Conservation (phyloP, 192 early-diverging fungal genomes). For the Backusella parvicylindrica region DNA sequence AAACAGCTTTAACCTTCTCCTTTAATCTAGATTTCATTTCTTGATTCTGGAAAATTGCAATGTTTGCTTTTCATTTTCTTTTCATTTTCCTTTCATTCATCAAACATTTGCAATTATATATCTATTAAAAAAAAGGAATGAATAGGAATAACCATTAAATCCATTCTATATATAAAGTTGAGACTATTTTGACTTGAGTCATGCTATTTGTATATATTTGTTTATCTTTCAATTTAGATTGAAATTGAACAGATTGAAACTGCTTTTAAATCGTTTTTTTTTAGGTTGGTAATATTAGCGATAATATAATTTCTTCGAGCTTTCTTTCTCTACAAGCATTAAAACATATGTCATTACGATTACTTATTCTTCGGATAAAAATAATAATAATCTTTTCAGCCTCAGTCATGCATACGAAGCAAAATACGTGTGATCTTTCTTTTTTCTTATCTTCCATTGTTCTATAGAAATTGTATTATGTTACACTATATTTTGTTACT, state of each 20-base stretch:
- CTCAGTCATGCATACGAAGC: not conserved
- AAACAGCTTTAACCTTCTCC: not conserved
- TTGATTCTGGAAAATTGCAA: not conserved
- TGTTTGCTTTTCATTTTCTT: not conserved
- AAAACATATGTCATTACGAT: not conserved
- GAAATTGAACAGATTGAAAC: not conserved
- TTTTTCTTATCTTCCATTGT: not conserved
- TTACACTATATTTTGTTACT: not conserved
- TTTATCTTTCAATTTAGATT: not conserved
- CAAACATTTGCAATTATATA: not conserved
- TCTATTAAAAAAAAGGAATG: not conserved
- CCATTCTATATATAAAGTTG: not conserved
- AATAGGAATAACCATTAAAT: not conserved
- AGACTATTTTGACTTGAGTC: not conserved
- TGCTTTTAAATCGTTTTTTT: not conserved
- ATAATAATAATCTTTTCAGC: not conserved
- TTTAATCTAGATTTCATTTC: not conserved
- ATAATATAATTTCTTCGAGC: not conserved
- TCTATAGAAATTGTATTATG: not conserved
- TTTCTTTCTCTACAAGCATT: not conserved
- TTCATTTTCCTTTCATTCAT: not conserved
- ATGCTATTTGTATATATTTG: not conserved
- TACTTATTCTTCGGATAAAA: not conserved
- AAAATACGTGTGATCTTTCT: not conserved
- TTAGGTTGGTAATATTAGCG: not conserved